Evolutionary conservation across 1,139 yeast species (phyloP), one percentile per base, ranked within the genome.

Genomic region (Groenewaldozyma auringiensis): DNA sequence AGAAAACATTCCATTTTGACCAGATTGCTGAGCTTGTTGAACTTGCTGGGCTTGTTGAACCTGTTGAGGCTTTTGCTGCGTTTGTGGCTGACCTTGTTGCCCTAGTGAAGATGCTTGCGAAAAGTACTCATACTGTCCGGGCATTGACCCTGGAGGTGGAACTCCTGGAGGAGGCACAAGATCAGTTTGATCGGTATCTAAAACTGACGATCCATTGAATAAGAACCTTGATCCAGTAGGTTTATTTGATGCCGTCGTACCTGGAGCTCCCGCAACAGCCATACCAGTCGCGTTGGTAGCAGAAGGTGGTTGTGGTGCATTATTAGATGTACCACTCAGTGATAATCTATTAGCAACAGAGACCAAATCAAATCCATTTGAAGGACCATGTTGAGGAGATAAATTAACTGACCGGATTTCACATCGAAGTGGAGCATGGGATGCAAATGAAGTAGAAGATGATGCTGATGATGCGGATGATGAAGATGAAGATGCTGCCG

Each of bases 1-100:
- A n/a, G 59, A 52, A 43, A 59, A 57, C 34, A 58, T 40, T 6
- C 47, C 47, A 35, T 37, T 46, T 8, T 37, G 37, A 25, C 42
- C 47, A 27, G 31, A 41, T 21, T 21, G 48, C 21, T 16, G 40
- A 27, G 8, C 46, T 16, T 20, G 42, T 3, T 18, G 18, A 27
- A 8, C 25, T 38, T 4, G 48, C 36, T 18, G 49, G 25, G 13
- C 18, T 36, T 9, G 43, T 17, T 8, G 45, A 21, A 16, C 40
- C 40, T 16, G 42, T 33, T 8, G 44, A 13, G 18, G 42, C 18
- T 17, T 27, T 18, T 22, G 41, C 40, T 8, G 36, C 4, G 16
- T 4, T 33, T n/a, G 18, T 11, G 36, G 36, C 13, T 4, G 36
- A 8, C 31, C 31, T 27, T 8, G 36, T 32, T 11, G 36, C 36